phyloP scores from a whole-genome alignment of 257 asterid species.

The Plantago major region DNA sequence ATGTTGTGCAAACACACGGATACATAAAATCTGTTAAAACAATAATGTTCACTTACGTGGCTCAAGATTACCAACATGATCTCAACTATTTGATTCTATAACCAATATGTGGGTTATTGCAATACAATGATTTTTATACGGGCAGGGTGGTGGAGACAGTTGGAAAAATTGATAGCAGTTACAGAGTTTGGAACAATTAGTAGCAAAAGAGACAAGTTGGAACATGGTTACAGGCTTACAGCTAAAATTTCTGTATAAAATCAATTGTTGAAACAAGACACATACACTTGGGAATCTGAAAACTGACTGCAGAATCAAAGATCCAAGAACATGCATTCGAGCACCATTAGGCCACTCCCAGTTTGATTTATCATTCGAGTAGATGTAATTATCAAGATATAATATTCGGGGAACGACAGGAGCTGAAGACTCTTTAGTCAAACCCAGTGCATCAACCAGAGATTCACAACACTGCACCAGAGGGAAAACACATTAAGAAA shows the following conservation, averaged over 20 bases:
- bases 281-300: slow-evolving; percentile 76
- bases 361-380: slow-evolving; percentile 48
- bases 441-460: slow-evolving; percentile 72
- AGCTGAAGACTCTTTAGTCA: slow-evolving; percentile 46
- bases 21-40: neutral
- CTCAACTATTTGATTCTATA: neutral
- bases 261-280: slow-evolving; percentile 17
- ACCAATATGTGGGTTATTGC: too few species aligned
- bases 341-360: slow-evolving; percentile 81
- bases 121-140: too few species aligned
- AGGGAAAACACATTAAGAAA: slow-evolving; percentile 15
- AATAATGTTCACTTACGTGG: neutral
- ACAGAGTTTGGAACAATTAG: too few species aligned
- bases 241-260: neutral
- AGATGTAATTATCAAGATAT: slow-evolving; percentile 64
- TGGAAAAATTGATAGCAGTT: too few species aligned
- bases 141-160: too few species aligned
- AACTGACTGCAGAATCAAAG: slow-evolving; percentile 79
- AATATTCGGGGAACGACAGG: slow-evolving; percentile 65
- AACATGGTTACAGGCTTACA: too few species aligned
- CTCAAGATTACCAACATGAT: neutral
- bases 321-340: slow-evolving; percentile 80
- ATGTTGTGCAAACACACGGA: too few species aligned
- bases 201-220: too few species aligned
- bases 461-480: slow-evolving; percentile 77